Evolutionary conservation across 345 rosid species (phyloP).

Genomic region (Barbarea vulgaris): DNA sequence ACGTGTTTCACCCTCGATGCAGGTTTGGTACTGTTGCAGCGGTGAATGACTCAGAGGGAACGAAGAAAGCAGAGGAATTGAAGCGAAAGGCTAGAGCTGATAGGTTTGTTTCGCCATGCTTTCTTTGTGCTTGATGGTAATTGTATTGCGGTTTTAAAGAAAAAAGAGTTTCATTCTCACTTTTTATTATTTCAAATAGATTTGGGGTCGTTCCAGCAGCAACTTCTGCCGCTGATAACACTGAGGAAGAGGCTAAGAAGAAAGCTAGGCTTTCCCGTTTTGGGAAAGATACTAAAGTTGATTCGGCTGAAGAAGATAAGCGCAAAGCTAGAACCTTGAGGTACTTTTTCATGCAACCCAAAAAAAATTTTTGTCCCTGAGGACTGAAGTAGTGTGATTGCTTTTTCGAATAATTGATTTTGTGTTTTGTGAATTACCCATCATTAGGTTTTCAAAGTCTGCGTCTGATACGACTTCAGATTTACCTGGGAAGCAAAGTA

Average conservation of each 20-base stretch:
- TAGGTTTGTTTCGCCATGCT: slow-evolving; percentile 52
- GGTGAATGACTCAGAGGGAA: slow-evolving; percentile 44
- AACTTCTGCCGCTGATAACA: slow-evolving; percentile 34
- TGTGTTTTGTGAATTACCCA: not conserved
- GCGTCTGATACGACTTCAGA: slow-evolving; percentile 50
- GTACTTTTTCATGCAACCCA: slow-evolving; percentile 40
- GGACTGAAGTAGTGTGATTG: not conserved
- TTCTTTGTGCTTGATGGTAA: not conserved
- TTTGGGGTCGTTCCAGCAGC: slow-evolving; percentile 70
- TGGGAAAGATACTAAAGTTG: slow-evolving; percentile 51
- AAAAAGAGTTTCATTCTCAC: not conserved
- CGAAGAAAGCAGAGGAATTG: slow-evolving; percentile 69
- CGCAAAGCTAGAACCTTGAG: slow-evolving; percentile 83
- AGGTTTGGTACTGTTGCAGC: slow-evolving; percentile 74
- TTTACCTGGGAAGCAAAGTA: slow-evolving; percentile 52
- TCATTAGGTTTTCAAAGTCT: slow-evolving; percentile 64
- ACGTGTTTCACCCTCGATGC: slow-evolving; percentile 10
- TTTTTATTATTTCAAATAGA: slow-evolving; percentile 41
- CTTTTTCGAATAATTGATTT: not conserved
- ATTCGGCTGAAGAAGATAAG: slow-evolving; percentile 71
- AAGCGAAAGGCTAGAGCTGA: slow-evolving; percentile 96
- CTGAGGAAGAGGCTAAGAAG: slow-evolving; percentile 75
- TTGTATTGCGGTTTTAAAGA: not conserved
- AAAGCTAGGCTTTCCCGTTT: slow-evolving; percentile 87
- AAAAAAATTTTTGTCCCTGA: not conserved